A percentile compares a stretch with the other conserved stretches of the same genome.
These are phyloP conservation scores for Kodamaea suecica DNA, from an alignment of 1,139 yeast species.

Conservation along the genomic window DNA sequence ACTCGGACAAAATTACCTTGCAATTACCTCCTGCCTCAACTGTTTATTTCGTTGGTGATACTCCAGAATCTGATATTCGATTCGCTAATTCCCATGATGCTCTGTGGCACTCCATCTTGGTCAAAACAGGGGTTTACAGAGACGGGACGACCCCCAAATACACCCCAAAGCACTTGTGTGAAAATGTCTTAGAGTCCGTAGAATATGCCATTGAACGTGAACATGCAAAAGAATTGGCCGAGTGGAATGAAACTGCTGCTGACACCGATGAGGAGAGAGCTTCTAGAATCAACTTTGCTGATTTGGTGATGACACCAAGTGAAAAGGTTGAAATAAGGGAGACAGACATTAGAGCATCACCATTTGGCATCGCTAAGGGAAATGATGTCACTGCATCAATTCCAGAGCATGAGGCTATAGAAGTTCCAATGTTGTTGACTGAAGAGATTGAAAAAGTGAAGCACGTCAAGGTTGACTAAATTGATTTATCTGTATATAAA, in stretches of 20 bases:
- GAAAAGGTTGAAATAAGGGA: constrained; percentile 21
- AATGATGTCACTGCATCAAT: not conserved
- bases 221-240: constrained; percentile 64
- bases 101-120: constrained; percentile 81
- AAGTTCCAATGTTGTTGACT: constrained; percentile 41
- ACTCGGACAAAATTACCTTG: constrained; percentile 41
- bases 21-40: constrained; percentile 81
- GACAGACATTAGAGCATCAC: constrained; percentile 6
- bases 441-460: constrained; percentile 40
- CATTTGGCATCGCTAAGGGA: not conserved
- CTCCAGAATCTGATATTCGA: constrained; percentile 87
- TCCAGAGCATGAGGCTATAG: constrained; percentile 38
- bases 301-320: constrained; percentile 48
- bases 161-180: constrained; percentile 69
- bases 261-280: constrained; percentile 25
- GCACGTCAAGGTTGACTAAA: constrained; percentile 22
- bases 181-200: constrained; percentile 77
- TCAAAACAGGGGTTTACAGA: constrained; percentile 83
- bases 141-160: constrained; percentile 77
- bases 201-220: constrained; percentile 80
- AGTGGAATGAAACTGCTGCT: constrained; percentile 60
- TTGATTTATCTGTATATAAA: not conserved
- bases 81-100: constrained; percentile 84
- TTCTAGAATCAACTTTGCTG: constrained; percentile 44
- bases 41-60: constrained; percentile 86